Evolutionary conservation across 2,329 filamentous ascomycete species (phyloP).

Genomic region (Phaeosphaeriaceae sp.): DNA sequence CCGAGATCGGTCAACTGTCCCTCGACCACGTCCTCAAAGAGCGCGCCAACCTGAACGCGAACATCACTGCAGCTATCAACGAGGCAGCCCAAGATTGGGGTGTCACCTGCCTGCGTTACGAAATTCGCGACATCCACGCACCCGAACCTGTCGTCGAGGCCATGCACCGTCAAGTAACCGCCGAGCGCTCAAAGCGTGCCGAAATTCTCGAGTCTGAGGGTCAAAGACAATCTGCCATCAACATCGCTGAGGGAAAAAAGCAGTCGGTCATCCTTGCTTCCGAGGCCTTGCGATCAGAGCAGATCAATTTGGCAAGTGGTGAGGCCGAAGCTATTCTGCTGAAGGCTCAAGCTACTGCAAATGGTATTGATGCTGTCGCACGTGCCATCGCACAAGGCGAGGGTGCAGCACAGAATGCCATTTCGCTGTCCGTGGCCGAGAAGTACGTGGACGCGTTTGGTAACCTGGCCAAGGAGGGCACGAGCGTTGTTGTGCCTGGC

Average conservation of each 20-base stretch:
- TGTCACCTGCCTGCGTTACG: conserved; percentile 93
- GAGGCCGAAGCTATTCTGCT: conserved; percentile 93
- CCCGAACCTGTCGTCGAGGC: conserved; percentile 92
- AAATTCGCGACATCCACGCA: conserved; percentile 97
- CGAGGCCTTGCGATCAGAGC: conserved; percentile 86
- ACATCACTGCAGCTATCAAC: conserved; percentile 99
- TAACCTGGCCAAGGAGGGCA: conserved; percentile 92
- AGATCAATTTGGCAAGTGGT: conserved; percentile 91
- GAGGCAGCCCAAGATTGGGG: conserved; percentile 97
- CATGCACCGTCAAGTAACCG: conserved; percentile 98
- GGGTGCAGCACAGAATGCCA: conserved; percentile 78
- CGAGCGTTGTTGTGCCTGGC: conserved; percentile 91
- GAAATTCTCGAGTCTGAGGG: conserved; percentile 98
- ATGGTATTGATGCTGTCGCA: conserved; percentile 87
- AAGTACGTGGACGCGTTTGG: conserved; percentile 97
- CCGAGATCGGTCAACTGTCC: conserved; percentile 94
- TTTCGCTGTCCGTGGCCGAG: conserved; percentile 90
- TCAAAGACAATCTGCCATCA: conserved; percentile 96
- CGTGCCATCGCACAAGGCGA: conserved; percentile 76
- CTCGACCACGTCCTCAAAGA: conserved; percentile 98
- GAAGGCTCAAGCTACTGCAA: conserved; percentile 84
- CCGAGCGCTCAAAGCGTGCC: conserved; percentile 94
- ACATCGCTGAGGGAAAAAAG: conserved; percentile 97
- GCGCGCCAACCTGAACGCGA: conserved; percentile 92
- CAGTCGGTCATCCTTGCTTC: conserved; percentile 96